A percentile compares a stretch with the other conserved stretches of the same genome.
These are phyloP conservation scores for Penicilliopsis zonata DNA, from an alignment of 495 filamentous ascomycete species.

Conservation along the genomic window DNA sequence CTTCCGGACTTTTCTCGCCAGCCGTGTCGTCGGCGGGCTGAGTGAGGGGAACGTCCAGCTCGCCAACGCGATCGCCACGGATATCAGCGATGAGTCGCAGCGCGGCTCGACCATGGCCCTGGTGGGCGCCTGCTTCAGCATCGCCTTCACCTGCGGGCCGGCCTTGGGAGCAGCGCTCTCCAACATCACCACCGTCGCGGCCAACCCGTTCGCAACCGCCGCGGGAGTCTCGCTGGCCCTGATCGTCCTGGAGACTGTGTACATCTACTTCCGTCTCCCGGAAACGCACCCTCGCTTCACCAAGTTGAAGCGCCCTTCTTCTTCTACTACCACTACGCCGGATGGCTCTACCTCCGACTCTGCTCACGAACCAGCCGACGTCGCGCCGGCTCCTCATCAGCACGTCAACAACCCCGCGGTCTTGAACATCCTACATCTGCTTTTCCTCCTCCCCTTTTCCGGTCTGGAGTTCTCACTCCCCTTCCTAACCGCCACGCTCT, in stretches of 20 bases:
- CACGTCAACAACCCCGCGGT: conserved; percentile 71
- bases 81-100: conserved; percentile 74
- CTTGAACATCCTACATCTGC: conserved; percentile 78
- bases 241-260: conserved; percentile 74
- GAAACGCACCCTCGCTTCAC: conserved; percentile 64
- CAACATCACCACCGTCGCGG: conserved; percentile 58
- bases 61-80: conserved; percentile 91
- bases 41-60: conserved; percentile 97
- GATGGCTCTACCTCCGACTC: neutral
- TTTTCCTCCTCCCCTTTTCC: conserved; percentile 92
- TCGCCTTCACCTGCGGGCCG: conserved; percentile 94
- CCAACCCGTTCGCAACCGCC: conserved; percentile 88
- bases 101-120: conserved; percentile 88
- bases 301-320: conserved; percentile 16
- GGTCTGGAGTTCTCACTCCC: conserved; percentile 91
- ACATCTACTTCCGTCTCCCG: conserved; percentile 77
- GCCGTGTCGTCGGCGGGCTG: conserved; percentile 80
- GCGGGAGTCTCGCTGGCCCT: conserved; percentile 74
- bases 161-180: conserved; percentile 79
- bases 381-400: conserved; percentile 1
- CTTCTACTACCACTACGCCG: neutral
- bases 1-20: conserved; percentile 91
- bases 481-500: conserved; percentile 94
- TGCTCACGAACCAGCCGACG: no score
- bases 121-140: conserved; percentile 90